Base-by-base conservation (phyloP, 768 basidiomycete species). In the Daedalea quercina region DNA sequence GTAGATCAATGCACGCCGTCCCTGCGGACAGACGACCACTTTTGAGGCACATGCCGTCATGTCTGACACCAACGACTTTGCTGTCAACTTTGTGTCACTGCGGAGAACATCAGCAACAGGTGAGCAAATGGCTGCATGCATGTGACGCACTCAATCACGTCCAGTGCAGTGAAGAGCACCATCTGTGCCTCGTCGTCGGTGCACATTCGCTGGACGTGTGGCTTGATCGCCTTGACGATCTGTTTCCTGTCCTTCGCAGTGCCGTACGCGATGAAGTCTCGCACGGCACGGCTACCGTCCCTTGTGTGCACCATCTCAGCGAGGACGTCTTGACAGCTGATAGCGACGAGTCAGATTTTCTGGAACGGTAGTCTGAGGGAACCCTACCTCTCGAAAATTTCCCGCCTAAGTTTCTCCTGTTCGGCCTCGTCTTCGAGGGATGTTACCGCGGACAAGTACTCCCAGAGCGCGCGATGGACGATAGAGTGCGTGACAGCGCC, bases 231-330 rank as follows among this genome's bases (percentile, higher is more conserved):
- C 72, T 94, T 94, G 50, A 95, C 73, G 48, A 94, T 90, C 57
- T 86, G 84, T 77, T 96, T 97, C 51, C 94, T 80, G 66, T 96
- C 93, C 87, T 96, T 97, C 3, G 94, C 91, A 12, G 78, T 81
- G 3, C 91, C 91, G 42, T 78, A 76, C 0, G 85, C 90, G 34
- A 95, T 76, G 66, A 96, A 89, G 56, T 93, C 85, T 41, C 94
- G 82, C 2, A 89, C 92, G 24, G 80, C 84, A 20, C 89, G 82
- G 54, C 90, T 90, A 19, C 94, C 94, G 60, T 95, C 90, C 63
- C 82, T 91, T 15, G 94, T 97, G 62, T 97, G 94, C 0, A 94
- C 90, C 78, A 95, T 89, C 64, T 96, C 94, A 0, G 93, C 85
- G 7, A 95, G 73, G 19, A 86, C 77, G 40, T 95, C 93, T 57